phyloP scores from a whole-genome alignment of 352 stramenopile species.

The Pythium utonaiense region DNA sequence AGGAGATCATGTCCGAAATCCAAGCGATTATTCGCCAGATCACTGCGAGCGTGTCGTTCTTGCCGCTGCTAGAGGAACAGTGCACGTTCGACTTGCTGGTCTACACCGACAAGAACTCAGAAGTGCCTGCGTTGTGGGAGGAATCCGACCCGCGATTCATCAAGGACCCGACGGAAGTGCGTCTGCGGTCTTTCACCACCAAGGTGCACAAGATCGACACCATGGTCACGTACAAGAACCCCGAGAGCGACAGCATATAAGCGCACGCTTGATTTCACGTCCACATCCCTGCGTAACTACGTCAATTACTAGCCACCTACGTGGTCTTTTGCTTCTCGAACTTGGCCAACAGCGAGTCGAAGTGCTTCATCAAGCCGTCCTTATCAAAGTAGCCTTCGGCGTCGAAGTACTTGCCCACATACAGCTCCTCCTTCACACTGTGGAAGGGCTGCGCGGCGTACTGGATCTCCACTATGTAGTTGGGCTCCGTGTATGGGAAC shows the following conservation, averaged over 20 bases:
- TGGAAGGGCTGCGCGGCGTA: conserved; percentile 16
- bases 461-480: conserved; percentile 64
- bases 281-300: conserved; percentile 11
- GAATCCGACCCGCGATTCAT: conserved; percentile 98
- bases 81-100: conserved; percentile 99
- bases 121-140: conserved; percentile 95
- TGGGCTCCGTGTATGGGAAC: conserved; percentile 69
- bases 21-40: conserved; percentile 99
- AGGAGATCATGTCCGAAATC: conserved; percentile 98
- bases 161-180: conserved; percentile 96
- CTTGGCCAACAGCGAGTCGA: conserved; percentile 51
- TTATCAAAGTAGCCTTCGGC: conserved; percentile 84
- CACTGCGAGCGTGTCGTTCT: conserved; percentile 98
- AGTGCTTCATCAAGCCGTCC: conserved; percentile 65
- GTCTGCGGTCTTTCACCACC: conserved; percentile 96
- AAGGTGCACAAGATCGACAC: conserved; percentile 99
- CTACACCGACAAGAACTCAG: conserved; percentile 96
- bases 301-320: conserved; percentile 35
- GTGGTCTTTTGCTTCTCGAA: conserved; percentile 77
- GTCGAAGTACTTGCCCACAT: conserved; percentile 85
- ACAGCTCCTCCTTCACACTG: conserved; percentile 52
- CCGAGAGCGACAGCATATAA: conserved; percentile 71
- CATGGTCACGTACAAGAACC: conserved; percentile 97
- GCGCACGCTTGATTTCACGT: conserved; percentile 12
- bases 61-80: conserved; percentile 96